phyloP scores from a whole-genome alignment of 2,329 filamentous ascomycete species.

The Beauveria pseudobassiana region DNA sequence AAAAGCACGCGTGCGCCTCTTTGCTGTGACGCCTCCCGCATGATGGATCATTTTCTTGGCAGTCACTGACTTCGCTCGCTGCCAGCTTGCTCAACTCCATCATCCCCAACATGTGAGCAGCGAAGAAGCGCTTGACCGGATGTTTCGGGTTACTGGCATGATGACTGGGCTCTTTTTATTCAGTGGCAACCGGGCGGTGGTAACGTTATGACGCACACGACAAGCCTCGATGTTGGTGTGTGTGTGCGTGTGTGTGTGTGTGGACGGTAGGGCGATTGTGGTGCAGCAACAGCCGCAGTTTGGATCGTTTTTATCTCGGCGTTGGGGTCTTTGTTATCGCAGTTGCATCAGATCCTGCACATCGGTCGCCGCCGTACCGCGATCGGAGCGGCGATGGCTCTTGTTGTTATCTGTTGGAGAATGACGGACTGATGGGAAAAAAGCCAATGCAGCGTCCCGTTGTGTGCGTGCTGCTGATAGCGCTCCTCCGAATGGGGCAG shows the following conservation, averaged over 20 bases:
- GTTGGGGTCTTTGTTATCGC: neutral
- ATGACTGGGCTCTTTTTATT: neutral
- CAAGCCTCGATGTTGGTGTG: neutral
- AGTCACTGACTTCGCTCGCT: neutral
- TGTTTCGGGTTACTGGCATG: neutral
- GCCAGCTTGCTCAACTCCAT: no score
- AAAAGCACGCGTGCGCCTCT: neutral
- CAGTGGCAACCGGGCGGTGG: neutral
- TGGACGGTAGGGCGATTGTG: neutral
- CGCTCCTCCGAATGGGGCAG: constrained; percentile 5
- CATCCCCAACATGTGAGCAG: neutral
- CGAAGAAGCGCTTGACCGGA: neutral
- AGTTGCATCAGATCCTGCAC: neutral
- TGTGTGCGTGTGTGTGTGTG: neutral
- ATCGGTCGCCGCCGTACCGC: neutral
- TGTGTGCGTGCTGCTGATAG: neutral
- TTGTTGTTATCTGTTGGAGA: neutral
- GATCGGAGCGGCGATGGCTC: neutral
- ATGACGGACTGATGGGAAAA: neutral
- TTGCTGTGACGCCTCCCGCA: no score
- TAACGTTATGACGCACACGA: constrained; percentile 6
- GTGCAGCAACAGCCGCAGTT: no score
- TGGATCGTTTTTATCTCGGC: no score
- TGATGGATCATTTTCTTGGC: neutral
- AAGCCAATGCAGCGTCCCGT: neutral